These are phyloP conservation scores for Penicillium flavigenum DNA, from an alignment of 495 filamentous ascomycete species.

Conservation along the genomic window DNA sequence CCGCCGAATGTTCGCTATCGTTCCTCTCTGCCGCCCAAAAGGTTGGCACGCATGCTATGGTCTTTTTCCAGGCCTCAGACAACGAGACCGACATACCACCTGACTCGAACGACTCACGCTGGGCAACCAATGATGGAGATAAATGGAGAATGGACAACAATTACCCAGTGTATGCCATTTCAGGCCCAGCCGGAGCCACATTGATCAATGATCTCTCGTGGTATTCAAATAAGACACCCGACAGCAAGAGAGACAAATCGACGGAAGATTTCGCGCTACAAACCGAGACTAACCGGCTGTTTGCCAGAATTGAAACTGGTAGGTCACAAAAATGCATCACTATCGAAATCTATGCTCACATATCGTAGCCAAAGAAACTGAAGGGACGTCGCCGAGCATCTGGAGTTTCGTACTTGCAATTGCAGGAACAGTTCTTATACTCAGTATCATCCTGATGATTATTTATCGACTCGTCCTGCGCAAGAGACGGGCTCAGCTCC, in stretches of 20 bases:
- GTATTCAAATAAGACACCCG: conserved; percentile 70
- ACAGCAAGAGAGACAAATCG: conserved; percentile 23
- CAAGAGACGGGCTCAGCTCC: conserved; percentile 60
- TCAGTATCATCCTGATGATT: conserved; percentile 63
- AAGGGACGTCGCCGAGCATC: conserved; percentile 55
- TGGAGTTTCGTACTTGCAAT: conserved; percentile 86
- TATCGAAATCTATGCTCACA: not conserved
- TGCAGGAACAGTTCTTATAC: conserved; percentile 65
- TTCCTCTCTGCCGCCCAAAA: conserved; percentile 63
- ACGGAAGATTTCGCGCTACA: conserved; percentile 35
- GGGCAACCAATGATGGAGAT: conserved; percentile 64
- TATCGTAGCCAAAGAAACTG: conserved; percentile 5
- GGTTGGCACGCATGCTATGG: conserved; percentile 60
- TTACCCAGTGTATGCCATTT: conserved; percentile 84
- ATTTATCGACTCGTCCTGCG: conserved; percentile 74
- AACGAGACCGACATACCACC: conserved; percentile 61
- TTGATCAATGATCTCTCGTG: conserved; percentile 70
- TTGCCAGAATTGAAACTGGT: conserved; percentile 60
- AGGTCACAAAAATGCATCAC: conserved; percentile 34
- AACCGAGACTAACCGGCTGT: conserved; percentile 55
- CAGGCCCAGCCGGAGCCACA: conserved; percentile 58
- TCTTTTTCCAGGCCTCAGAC: conserved; percentile 68
- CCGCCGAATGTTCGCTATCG: conserved; percentile 60
- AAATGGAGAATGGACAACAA: conserved; percentile 61
- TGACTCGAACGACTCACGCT: conserved; percentile 52